Conservation (phyloP, 2,329 filamentous ascomycete species). For the Fusarium humuli region DNA sequence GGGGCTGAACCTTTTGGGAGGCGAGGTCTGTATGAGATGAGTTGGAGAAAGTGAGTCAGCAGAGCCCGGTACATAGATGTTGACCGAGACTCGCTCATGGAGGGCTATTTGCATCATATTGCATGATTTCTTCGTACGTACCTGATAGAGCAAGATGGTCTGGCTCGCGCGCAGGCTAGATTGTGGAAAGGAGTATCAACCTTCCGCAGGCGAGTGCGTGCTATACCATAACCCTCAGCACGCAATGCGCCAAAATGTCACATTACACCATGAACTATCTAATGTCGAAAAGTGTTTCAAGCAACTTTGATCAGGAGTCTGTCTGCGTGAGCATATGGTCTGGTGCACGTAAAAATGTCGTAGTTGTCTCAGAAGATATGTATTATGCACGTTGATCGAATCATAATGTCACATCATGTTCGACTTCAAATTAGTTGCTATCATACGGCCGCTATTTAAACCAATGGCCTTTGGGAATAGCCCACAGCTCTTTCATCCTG, state of each 20-base stretch:
- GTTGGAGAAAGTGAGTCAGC: constrained; percentile 37
- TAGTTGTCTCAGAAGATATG: not conserved
- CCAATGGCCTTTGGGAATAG: not conserved
- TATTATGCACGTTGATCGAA: not conserved
- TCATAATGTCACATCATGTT: not conserved
- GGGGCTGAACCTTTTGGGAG: constrained; percentile 15
- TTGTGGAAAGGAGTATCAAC: constrained; percentile 41
- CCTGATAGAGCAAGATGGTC: constrained; percentile 52
- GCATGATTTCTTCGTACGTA: constrained; percentile 48
- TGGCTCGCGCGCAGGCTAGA: constrained; percentile 46
- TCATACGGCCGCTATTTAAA: not conserved
- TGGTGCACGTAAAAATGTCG: constrained; percentile 5
- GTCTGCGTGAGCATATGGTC: not conserved
- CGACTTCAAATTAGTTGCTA: not conserved
- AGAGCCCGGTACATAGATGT: constrained; percentile 32
- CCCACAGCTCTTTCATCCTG: constrained; percentile 2
- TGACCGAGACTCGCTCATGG: constrained; percentile 41
- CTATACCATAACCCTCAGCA: constrained; percentile 37
- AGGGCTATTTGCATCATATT: constrained; percentile 48
- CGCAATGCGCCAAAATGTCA: constrained; percentile 43
- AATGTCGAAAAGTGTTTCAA: constrained; percentile 40
- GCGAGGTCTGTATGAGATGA: constrained; percentile 23
- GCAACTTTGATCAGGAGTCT: constrained; percentile 4
- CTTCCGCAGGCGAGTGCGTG: constrained; percentile 40
- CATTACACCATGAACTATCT: constrained; percentile 36